phyloP scores from a whole-genome alignment of 164 flowering plant genomes.

The Annona cherimola region DNA sequence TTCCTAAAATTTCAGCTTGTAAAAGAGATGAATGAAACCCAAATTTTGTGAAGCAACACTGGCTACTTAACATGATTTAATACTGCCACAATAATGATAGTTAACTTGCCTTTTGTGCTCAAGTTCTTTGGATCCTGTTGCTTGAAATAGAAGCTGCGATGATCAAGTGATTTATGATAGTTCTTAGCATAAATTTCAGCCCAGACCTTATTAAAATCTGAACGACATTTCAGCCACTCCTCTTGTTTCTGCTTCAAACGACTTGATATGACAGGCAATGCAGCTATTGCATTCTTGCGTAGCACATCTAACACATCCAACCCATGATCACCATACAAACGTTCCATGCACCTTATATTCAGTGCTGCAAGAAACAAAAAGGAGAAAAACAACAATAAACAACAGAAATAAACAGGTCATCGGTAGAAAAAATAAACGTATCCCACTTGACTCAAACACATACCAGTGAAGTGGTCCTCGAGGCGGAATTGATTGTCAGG shows the following conservation, averaged over 20 bases:
- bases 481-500: slow-evolving; percentile 51
- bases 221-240: slow-evolving; percentile 87
- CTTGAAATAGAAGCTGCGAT: slow-evolving; percentile 96
- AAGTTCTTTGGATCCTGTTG: slow-evolving; percentile 96
- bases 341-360: slow-evolving; percentile 85
- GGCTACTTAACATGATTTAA: background rate
- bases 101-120: slow-evolving; percentile 74
- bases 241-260: slow-evolving; percentile 96
- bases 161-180: slow-evolving; percentile 93
- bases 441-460: slow-evolving; percentile 9
- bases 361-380: slow-evolving; percentile 44
- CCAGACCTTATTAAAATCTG: slow-evolving; percentile 93
- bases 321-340: slow-evolving; percentile 96
- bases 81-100: background rate
- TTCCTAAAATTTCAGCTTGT: background rate
- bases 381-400: slow-evolving; percentile 5
- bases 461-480: slow-evolving; percentile 77
- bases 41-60: background rate
- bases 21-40: background rate
- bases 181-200: slow-evolving; percentile 85
- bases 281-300: slow-evolving; percentile 70
- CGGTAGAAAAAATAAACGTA: background rate
- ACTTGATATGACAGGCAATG: slow-evolving; percentile 77
- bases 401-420: slow-evolving; percentile 2
- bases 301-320: slow-evolving; percentile 89